Evolutionary conservation across 805 yeast species (phyloP).

Genomic region (Saturnispora diversa): DNA sequence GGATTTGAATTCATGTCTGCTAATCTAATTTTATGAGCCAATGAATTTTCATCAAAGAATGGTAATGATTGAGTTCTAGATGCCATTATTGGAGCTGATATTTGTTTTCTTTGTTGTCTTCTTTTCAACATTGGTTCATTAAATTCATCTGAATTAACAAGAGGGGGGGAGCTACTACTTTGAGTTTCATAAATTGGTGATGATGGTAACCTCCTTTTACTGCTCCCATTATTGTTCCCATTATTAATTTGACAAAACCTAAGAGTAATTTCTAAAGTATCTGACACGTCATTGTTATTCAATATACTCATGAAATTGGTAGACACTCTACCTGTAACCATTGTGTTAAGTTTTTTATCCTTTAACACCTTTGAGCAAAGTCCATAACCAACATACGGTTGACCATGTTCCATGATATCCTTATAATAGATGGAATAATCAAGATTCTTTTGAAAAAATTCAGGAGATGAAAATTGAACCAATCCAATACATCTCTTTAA

Average conservation of each 20-base stretch:
- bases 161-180: conserved; percentile 12
- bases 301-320: conserved; percentile 44
- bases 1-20: conserved; percentile 22
- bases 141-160: conserved; percentile 12
- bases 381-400: conserved; percentile 44
- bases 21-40: conserved; percentile 27
- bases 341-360: conserved; percentile 25
- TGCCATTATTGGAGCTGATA: conserved; percentile 24
- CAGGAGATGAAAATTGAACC: conserved; percentile 40
- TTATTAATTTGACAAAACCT: conserved; percentile 33
- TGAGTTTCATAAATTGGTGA: conserved; percentile 10
- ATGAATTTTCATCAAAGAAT: conserved; percentile 25
- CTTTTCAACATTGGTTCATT: conserved; percentile 12
- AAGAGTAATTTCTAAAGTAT: conserved; percentile 51
- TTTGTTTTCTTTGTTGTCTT: conserved; percentile 5
- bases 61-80: conserved; percentile 32
- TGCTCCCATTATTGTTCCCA: conserved; percentile 1
- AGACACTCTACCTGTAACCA: conserved; percentile 51
- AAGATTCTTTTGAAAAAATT: conserved; percentile 31
- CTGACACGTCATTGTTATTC: conserved; percentile 30
- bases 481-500: conserved; percentile 40
- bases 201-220: conserved; percentile 4
- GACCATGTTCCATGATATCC: conserved; percentile 44
- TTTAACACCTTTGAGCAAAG: conserved; percentile 29
- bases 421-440: conserved; percentile 41